These are phyloP conservation scores for Paramecium sonneborni DNA, from an alignment of 73 alveolate species.

Conservation along the genomic window DNA sequence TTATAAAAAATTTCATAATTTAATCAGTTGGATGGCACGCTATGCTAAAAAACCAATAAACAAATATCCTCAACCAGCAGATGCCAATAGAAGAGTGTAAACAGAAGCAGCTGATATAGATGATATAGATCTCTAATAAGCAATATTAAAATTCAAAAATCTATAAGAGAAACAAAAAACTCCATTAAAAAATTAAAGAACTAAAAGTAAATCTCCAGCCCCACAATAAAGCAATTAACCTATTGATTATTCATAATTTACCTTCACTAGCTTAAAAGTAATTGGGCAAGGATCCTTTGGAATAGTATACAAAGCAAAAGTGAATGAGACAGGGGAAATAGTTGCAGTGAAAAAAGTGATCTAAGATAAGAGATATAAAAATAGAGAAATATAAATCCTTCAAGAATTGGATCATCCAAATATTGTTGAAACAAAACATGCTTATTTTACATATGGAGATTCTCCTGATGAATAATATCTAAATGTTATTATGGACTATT, in stretches of 20 bases:
- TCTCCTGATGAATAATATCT: conserved; percentile 85
- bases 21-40: conserved; percentile 41
- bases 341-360: conserved; percentile 90
- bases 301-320: conserved; percentile 82
- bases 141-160: conserved; percentile 46
- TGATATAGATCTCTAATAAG: conserved; percentile 30
- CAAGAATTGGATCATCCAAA: conserved; percentile 91
- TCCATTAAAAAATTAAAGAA: background rate
- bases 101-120: conserved; percentile 55
- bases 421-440: conserved; percentile 82
- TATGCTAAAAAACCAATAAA: conserved; percentile 51
- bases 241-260: conserved; percentile 5
- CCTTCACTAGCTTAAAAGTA: conserved; percentile 65
- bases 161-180: conserved; percentile 37
- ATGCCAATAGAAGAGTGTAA: conserved; percentile 50
- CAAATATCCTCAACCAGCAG: background rate
- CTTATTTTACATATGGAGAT: conserved; percentile 88
- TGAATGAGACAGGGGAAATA: conserved; percentile 85
- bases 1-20: background rate
- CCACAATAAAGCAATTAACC: background rate
- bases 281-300: conserved; percentile 88
- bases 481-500: conserved; percentile 92
- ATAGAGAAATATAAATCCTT: conserved; percentile 88
- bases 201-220: conserved; percentile 42
- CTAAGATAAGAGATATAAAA: conserved; percentile 90